Evolutionary conservation across 2,329 filamentous ascomycete species (phyloP), one percentile per base, ranked within the genome.

Genomic region (Colletotrichum sp.): DNA sequence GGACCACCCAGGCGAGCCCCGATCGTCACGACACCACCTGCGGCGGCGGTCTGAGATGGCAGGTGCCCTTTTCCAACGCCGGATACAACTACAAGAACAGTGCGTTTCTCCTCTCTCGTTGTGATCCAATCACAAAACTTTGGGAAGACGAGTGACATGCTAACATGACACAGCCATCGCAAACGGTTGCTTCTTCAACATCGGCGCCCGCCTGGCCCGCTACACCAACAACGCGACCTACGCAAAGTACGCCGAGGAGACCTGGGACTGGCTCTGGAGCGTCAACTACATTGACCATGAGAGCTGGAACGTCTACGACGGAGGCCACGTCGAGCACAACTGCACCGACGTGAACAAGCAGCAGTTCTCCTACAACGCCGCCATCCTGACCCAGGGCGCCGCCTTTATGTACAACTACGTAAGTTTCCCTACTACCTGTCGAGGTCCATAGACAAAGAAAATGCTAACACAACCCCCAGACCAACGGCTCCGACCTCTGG

Each of bases 1-100:
- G 91, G 81, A 92, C 94, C 78, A 91, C 91, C 2, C 88, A 90
- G 74, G 91, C 90, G 1, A 79, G 84, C 61, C 85, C 88, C 15
- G 89, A 93, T 58, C 94, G 94, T 86, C 93, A 95, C 80, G 90
- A 88, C 8, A 82, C 87, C 1, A 88, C 87, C 3, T 96, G 94
- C 80, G 87, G 88, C 26, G 94, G 94, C 78, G 94, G 94, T 12
- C 81, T 96, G 79, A 88, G 94, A 79, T 95, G 94, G 94, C 94
- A 97, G 86, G 94, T 96, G 75, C 94, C 92, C 72, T 87, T 90
- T 2, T 93, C 93, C 78, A 95, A 96, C 81, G 89, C 87, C 34
- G 95, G 95, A 28, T 97, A 94, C 83, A 90, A 93, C 80, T 96
- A 96, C 87, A 97, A 93, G 83, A 93, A 93, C 81, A 89, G 87